Base-by-base conservation (phyloP, 208 protist species). In the Wallacemonas sp. region DNA sequence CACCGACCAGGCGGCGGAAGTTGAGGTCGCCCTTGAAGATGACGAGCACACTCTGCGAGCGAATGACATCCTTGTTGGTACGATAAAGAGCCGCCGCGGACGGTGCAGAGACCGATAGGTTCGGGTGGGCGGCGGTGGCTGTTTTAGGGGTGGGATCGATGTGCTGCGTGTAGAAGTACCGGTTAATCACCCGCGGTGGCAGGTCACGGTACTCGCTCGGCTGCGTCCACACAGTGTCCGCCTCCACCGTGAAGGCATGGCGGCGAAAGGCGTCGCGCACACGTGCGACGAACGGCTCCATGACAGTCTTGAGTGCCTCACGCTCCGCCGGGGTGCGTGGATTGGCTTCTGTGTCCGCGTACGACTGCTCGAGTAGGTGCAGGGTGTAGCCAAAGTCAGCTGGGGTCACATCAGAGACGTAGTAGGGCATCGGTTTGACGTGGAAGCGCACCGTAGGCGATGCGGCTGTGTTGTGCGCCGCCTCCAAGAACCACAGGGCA, bases 21-120 rank as follows among this genome's bases (percentile, higher is more conserved):
- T 97, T 97, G 19, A 97, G 73, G 70, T 97, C 92, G 2, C 92
- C 92, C 62, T 97, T 97, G 68, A 94, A 92, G 37, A 97, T 68
- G 26, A 94, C 85, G 5, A 97, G 69, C 8, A 76, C 73, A 10
- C 70, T 88, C 37, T 65, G 65, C 22, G 85, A 39, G 10, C 66
- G 37, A 36, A 87, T 62, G 10, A 24, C 44, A n/a, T 57, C 29
- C 68, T 87, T 88, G 70, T 84, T 85, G 33, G 73, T 71, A 30
- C 60, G 61, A 62, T 73, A 79, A 12, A 81, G 37, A 26, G 39
- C 74, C 15, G 46, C 55, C 8, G 63, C 61, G 1, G 68, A 57
- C 13, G 63, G 63, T 21, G 26, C 6, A 15, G 57, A 48, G 6
- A 15, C 24, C n/a, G 50, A 57, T n/a, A 61, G 38, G 54, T 63